Evolutionary conservation across 192 early-diverging fungal genomes (phyloP), one percentile per base, ranked within the genome.

Genomic region (Phlyctochytrium arcticum): DNA sequence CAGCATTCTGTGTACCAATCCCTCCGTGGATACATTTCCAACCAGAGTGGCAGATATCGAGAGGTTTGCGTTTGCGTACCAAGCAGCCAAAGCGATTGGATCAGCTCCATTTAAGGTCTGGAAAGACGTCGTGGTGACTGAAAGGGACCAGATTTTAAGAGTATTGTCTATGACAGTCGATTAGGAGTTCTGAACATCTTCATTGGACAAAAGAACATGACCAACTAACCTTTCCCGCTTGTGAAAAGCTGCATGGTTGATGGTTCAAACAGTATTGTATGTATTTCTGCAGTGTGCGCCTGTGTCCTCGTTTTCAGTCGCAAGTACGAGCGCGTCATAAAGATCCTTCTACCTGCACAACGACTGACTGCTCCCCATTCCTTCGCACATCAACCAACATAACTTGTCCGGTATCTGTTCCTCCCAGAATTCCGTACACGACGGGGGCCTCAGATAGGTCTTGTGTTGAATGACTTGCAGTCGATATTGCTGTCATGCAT

Each of bases 331-430:
- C 60, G 24, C 29, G 29, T 27, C 50, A 53, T 30, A 15, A 29
- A 53, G 29, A 15, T 53, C 24, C 19, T 53, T 21, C 30, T 34
- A 67, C 59, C 53, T 70, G 66, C 59, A 69, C 53, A 56, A 55
- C 29, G 57, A 65, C 61, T 27, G 61, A 48, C 46, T 71, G 72
- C 33, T 61, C 65, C 1, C 71, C 72, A 9, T 46, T 44, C 27
- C 57, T 33, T 55, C 72, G 49, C 31, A 78, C 57, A 66, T 82
- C 80, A 30, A 75, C 33, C 5, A 75, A 39, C 6, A 78, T 64
- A 54, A 82, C 61, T 57, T 82, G 80, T 17, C 80, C 80, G 23
- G 62, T 70, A 36, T 82, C 72, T 3, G 78, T 80, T 6, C 78
- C 80, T 19, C 73, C 68, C 30, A 84, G 44, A 19, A 82, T 31